phyloP scores from a whole-genome alignment of 2,329 filamentous ascomycete genomes.

The Sphaceloma murrayae region DNA sequence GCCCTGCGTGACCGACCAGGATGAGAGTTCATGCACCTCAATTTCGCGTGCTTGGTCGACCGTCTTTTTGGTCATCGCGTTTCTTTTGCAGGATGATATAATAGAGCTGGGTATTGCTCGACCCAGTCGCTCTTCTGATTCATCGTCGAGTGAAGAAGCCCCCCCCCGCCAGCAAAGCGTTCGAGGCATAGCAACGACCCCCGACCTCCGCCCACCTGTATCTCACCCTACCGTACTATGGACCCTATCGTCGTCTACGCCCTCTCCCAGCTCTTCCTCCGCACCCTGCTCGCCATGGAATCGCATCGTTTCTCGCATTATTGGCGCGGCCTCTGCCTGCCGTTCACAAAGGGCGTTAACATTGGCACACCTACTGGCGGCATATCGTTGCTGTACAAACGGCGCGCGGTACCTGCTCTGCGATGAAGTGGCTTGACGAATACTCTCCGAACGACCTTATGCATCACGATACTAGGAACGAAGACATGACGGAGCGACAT shows the following conservation, averaged over 20 bases:
- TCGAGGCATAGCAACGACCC: not conserved
- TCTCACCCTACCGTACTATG: not conserved
- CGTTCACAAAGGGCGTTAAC: conserved; percentile 11
- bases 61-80: no score
- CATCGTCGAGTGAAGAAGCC: no score
- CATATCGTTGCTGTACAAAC: conserved; percentile 7
- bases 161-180: no score
- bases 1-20: conserved; percentile 5
- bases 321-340: not conserved
- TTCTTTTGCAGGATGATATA: no score
- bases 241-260: conserved; percentile 6
- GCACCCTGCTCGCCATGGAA: conserved; percentile 12
- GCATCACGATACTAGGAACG: not conserved
- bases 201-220: not conserved
- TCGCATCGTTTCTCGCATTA: not conserved
- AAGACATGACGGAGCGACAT: no score
- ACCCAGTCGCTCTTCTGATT: no score
- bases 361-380: conserved; percentile 1
- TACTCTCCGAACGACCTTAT: conserved; percentile 2
- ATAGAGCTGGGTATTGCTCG: no score
- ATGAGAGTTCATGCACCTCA: not conserved
- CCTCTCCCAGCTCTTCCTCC: conserved; percentile 14
- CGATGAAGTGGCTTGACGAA: no score
- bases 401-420: conserved; percentile 3
- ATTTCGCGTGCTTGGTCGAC: conserved; percentile 6